Base-by-base conservation (phyloP, 2,329 filamentous ascomycete genomes). In the Tolypocladium tundrense region DNA sequence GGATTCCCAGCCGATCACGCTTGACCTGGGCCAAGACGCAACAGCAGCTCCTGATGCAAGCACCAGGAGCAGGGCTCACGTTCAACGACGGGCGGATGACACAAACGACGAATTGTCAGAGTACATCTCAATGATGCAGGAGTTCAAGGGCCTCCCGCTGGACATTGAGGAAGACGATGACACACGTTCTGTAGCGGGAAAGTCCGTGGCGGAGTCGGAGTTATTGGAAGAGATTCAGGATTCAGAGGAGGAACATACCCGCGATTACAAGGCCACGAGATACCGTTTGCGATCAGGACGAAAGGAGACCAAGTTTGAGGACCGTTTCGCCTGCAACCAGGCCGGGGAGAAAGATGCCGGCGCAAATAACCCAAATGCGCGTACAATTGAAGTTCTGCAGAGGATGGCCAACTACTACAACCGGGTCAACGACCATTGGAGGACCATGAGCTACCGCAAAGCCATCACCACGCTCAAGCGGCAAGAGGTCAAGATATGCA, bases 371-470 rank as follows among this genome's bases (percentile, higher is more conserved):
- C 89, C 90, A 0, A 97, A 97, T 68, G 75, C 77, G 1, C 76
- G 81, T 14, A 95, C 89, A 0, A 91, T 96, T 55, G 81, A 88
- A 53, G 77, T 94, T 2, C 76, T 97, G 6, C 83, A 91, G 65
- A 79, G 88, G 63, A 91, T 97, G 89, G 80, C 83, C 48, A 81
- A 86, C 56, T 88, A 93, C 70, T 96, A 96, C 69, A 81, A 81
- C 5, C 79, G 86, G 8, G 83, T 82, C n/a, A 80, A 85, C 43
- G 91, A 97, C 66, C 80, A 84, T 41, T 97, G 90, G 88, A 84
- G 91, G 3, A 80, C 80, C 0, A 75, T 82, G 1, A 86, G 88
- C 5, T 97, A 96, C 69, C 85, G 90, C 40, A 89, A 86, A 68
- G 90, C 83, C 14, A 88, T 95, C 55, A 76, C 78, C n/a, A 88